Evolutionary conservation across 176 grass and related monocot genomes (phyloP), one percentile per base, ranked within the genome.

Genomic region (Luzula sylvatica): DNA sequence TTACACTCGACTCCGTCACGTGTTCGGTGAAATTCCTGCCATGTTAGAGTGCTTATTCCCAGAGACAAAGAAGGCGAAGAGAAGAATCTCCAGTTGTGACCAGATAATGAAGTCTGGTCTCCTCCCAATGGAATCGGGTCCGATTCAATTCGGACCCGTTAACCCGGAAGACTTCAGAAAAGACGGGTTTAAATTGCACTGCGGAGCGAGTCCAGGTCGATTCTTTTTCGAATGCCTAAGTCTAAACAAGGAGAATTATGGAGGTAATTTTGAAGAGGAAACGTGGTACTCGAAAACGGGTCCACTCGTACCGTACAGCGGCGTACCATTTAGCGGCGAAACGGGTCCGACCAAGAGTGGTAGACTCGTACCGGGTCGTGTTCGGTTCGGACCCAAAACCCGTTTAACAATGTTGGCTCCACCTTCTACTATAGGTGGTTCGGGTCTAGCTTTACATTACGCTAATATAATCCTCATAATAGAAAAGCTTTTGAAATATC

Each of bases 171-270:
- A 53, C 66, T 43, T 20, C 14, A 4, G 75, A 81, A 8, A 26
- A 3, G 22, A 26, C 48, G 0, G 50, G 44, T 53, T 80, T 9
- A 69, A 75, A 41, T 66, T 83, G 1, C 67, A 65, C 42, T 87
- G 92, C 6, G 75, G 75, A 22, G 67, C 78, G 2, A 82, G 66
- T 55, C 74, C 87, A 0, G 61, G 92, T 3, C 83, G 54, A 57
- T 59, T 90, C 58, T 90, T 98, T 76, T 78, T 83, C 74, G 92
- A 87, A 27, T 98, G 92, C 59, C 50, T 98, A 35, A 90, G 85
- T 62, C 32, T 90, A 66, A 86, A 78, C 15, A 78, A 62, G 46
- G 76, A 84, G 46, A 70, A 50, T 19, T 58, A 56, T 5, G 76
- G 73, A 21, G 78, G 74, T 3, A 74, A 80, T 72, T 74, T 79